Percentiles rank a stretch among this genome's conserved stretches.
Evolutionary conservation across 805 yeast genomes (phyloP).

Genomic region (Lachancea nothofagi): DNA sequence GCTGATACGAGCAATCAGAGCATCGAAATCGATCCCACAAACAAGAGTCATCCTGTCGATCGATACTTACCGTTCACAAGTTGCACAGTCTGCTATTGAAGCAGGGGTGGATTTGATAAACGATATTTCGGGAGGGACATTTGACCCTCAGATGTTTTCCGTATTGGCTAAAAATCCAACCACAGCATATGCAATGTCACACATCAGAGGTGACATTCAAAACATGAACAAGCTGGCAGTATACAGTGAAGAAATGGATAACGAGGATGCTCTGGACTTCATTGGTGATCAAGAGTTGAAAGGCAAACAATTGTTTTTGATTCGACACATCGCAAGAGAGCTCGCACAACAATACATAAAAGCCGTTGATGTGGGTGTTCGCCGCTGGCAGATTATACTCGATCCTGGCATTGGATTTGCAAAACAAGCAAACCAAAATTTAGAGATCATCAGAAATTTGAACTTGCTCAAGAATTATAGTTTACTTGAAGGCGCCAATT

Average conservation of each 20-base stretch:
- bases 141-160: slow-evolving; percentile 59
- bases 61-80: slow-evolving; percentile 79
- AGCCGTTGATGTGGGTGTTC: slow-evolving; percentile 60
- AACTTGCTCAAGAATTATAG: slow-evolving; percentile 47
- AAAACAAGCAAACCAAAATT: slow-evolving; percentile 66
- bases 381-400: slow-evolving; percentile 83
- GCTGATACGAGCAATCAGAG: slow-evolving; percentile 55
- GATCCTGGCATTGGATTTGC: slow-evolving; percentile 99
- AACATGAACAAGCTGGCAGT: slow-evolving; percentile 60
- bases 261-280: slow-evolving; percentile 17
- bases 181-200: slow-evolving; percentile 77
- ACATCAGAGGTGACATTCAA: slow-evolving; percentile 74
- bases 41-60: slow-evolving; percentile 56
- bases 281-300: slow-evolving; percentile 13
- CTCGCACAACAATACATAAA: slow-evolving; percentile 46
- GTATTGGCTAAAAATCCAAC: slow-evolving; percentile 60
- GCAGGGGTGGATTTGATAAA: slow-evolving; percentile 90
- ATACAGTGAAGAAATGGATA: slow-evolving; percentile 41
- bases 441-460: slow-evolving; percentile 52
- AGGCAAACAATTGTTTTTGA: slow-evolving; percentile 34
- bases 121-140: slow-evolving; percentile 78
- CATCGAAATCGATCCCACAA: slow-evolving; percentile 33
- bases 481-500: slow-evolving; percentile 19
- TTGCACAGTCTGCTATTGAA: slow-evolving; percentile 61
- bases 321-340: slow-evolving; percentile 62